Base-by-base conservation (phyloP, 768 basidiomycete genomes). In the Lentinula boryana region DNA sequence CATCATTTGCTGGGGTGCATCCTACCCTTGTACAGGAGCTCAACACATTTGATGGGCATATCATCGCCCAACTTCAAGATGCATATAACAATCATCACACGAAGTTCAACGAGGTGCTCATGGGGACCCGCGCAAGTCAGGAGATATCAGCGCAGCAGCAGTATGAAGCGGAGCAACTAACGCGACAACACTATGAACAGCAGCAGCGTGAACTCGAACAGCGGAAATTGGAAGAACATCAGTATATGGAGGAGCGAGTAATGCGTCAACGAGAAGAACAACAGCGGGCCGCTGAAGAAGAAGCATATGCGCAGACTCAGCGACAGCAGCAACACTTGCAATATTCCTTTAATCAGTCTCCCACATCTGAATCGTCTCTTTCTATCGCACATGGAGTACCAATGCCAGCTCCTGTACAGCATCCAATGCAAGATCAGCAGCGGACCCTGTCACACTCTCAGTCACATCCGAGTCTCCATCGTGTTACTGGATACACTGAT, bases 21-120 rank as follows among this genome's bases (percentile, higher is more conserved):
- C 84, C 84, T 3, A 81, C 75, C 54, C 70, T 87, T 56, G 78
- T 84, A 10, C 75, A 78, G 56, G 84, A 87, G 53, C 74, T 85
- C 63, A 74, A 77, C 59, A 73, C 70, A n/a, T 86, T 87, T 64
- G 83, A 85, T 9, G 83, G 79, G 0, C 76, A 78, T 32, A 78
- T 87, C 63, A 73, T 75, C 31, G 71, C 75, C 12, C 84, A 84
- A 67, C 77, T 85, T 15, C 72, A 76, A 44, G 75, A 77, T 62
- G 80, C 79, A 5, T 79, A 78, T 63, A 67, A 72, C 36, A 69
- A 69, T 49, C 50, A 56, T 43, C 38, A 48, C 15, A 43, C 21
- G 36, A 48, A 36, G 16, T 64, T 62, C 43, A 62, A 41, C 21
- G 38, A 62, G 55, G 32, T 46, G n/a, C 46, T 51, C 48, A 56